Conservation (phyloP, 352 stramenopile genomes). For the Sclerospora graminicola region DNA sequence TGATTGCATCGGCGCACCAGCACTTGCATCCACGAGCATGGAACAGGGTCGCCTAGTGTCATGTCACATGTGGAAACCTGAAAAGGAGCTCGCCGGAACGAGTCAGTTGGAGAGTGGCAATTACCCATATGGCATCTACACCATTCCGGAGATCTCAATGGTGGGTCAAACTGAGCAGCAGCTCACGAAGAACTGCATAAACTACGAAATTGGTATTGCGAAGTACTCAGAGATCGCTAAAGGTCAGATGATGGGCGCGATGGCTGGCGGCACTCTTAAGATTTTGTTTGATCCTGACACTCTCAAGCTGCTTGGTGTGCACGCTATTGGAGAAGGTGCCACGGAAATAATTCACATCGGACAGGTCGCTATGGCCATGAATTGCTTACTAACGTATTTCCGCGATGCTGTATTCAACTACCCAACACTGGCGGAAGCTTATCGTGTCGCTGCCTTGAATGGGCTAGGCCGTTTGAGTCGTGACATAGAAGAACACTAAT, state of each 20-base stretch:
- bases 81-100: conserved; percentile 38
- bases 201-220: conserved; percentile 83
- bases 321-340: conserved; percentile 82
- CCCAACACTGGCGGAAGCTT: conserved; percentile 85
- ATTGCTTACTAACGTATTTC: conserved; percentile 81
- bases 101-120: conserved; percentile 69
- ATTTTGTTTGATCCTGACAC: conserved; percentile 79
- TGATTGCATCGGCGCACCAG: conserved; percentile 82
- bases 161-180: conserved; percentile 85
- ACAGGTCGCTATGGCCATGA: conserved; percentile 83
- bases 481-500: conserved; percentile 55
- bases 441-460: conserved; percentile 82
- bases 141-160: conserved; percentile 88
- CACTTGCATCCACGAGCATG: conserved; percentile 85
- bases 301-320: conserved; percentile 77
- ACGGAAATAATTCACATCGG: conserved; percentile 90
- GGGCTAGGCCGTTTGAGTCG: conserved; percentile 78
- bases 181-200: conserved; percentile 64
- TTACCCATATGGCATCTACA: conserved; percentile 89
- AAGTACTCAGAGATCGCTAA: conserved; percentile 85
- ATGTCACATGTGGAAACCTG: conserved; percentile 76
- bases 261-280: conserved; percentile 77
- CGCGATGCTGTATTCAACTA: conserved; percentile 89
- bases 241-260: conserved; percentile 82
- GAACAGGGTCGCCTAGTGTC: conserved; percentile 78